Percentiles rank a stretch among this genome's conserved stretches.
Evolutionary conservation across 1,284 basidiomycete genomes (phyloP).

Genomic region (Fomitiporia mediterranea): DNA sequence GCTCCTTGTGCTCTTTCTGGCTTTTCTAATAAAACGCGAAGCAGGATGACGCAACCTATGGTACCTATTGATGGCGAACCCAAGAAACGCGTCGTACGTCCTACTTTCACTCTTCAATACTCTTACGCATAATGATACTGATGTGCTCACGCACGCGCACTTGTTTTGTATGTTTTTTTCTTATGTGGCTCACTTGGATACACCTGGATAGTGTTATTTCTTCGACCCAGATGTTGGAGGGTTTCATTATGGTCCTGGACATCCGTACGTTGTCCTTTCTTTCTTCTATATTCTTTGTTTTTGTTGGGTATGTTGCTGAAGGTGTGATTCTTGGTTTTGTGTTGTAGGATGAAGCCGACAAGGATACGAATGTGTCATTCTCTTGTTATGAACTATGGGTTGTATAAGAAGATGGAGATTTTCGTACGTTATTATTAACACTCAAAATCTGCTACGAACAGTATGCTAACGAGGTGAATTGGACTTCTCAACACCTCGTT

Average conservation of each 20-base stretch:
- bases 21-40: neutral
- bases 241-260: constrained; percentile 97
- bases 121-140: constrained; percentile 49
- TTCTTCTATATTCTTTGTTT: too few species aligned
- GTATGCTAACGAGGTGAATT: neutral
- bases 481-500: too few species aligned
- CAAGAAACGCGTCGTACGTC: constrained; percentile 82
- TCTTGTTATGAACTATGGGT: constrained; percentile 98
- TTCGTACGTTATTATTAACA: constrained; percentile 57
- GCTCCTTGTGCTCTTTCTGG: constrained; percentile 1
- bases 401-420: constrained; percentile 97
- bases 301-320: neutral
- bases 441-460: neutral
- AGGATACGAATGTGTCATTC: constrained; percentile 99
- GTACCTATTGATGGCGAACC: constrained; percentile 72
- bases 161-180: constrained; percentile 5
- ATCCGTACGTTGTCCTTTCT: constrained; percentile 56
- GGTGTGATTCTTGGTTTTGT: constrained; percentile 12
- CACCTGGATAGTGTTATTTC: constrained; percentile 86
- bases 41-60: constrained; percentile 55
- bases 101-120: neutral
- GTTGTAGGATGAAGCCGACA: constrained; percentile 93
- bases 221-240: constrained; percentile 98
- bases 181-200: too few species aligned
- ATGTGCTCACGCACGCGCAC: too few species aligned